phyloP scores from a whole-genome alignment of 129 eudicot species.

The Rutidosis leptorrhynchoides region DNA sequence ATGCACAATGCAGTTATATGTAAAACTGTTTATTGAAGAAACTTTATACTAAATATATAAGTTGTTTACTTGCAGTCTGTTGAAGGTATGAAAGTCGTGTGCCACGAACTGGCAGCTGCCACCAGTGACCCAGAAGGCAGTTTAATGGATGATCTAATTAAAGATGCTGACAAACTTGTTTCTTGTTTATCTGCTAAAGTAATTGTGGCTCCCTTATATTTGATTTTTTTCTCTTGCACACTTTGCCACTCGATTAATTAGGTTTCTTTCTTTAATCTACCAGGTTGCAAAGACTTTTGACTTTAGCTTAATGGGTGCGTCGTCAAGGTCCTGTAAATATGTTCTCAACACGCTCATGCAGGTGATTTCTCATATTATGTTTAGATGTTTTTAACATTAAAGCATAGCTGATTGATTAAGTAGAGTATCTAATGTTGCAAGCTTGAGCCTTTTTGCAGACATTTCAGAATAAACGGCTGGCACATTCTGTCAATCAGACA shows the following conservation, averaged over 20 bases:
- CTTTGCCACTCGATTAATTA: background rate
- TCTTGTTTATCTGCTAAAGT: conserved; percentile 89
- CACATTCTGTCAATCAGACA: conserved; percentile 89
- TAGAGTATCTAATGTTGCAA: conserved; percentile 9
- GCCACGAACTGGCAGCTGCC: conserved; percentile 80
- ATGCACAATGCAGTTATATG: background rate
- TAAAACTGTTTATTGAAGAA: background rate
- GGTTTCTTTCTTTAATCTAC: conserved; percentile 10
- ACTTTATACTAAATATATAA: conserved; percentile 3
- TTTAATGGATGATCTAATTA: conserved; percentile 69
- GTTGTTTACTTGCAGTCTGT: conserved; percentile 63
- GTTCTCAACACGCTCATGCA: conserved; percentile 97
- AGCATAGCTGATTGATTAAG: background rate
- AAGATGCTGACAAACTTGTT: conserved; percentile 95
- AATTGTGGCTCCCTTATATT: conserved; percentile 10
- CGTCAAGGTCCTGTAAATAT: conserved; percentile 98
- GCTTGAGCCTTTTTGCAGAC: conserved; percentile 51
- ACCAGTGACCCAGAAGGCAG: conserved; percentile 77
- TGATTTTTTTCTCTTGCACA: background rate
- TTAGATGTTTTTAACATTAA: background rate
- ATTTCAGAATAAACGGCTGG: conserved; percentile 85
- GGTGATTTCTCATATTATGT: conserved; percentile 32
- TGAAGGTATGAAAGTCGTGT: conserved; percentile 97
- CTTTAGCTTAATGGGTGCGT: conserved; percentile 83
- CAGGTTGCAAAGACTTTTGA: conserved; percentile 97